Conservation (phyloP, 805 yeast genomes). For the Saccharomycopsis lassenensis region DNA sequence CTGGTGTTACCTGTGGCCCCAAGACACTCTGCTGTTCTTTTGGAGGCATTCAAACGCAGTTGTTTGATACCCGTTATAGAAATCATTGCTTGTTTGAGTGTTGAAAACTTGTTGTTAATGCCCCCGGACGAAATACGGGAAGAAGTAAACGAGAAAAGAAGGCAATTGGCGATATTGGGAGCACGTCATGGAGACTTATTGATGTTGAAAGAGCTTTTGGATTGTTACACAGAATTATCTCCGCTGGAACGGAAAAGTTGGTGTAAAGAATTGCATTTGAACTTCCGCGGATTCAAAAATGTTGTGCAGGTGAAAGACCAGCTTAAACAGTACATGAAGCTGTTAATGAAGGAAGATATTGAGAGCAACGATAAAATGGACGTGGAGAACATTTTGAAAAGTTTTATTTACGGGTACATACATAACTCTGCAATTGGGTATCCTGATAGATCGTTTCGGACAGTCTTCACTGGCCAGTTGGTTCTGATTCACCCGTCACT, state of each 20-base stretch:
- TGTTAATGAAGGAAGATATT: constrained; percentile 27
- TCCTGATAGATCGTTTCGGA: constrained; percentile 89
- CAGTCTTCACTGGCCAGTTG: constrained; percentile 74
- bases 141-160: constrained; percentile 67
- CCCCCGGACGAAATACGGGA: constrained; percentile 77
- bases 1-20: constrained; percentile 89
- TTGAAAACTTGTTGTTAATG: constrained; percentile 74
- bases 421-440: constrained; percentile 86
- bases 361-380: constrained; percentile 26
- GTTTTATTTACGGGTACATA: constrained; percentile 77
- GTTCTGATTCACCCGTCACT: constrained; percentile 89
- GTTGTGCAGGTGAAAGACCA: constrained; percentile 70
- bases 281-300: constrained; percentile 69
- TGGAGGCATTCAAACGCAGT: constrained; percentile 48
- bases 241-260: constrained; percentile 56
- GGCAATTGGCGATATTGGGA: constrained; percentile 63
- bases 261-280: constrained; percentile 73
- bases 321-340: constrained; percentile 53
- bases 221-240: constrained; percentile 37
- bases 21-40: constrained; percentile 73
- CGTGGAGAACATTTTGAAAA: constrained; percentile 51
- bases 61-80: constrained; percentile 66
- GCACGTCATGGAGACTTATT: constrained; percentile 69
- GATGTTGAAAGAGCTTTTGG: constrained; percentile 68
- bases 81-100: constrained; percentile 85